Base-by-base conservation (phyloP, 192 early-diverging fungal species). In the Podila horticola region DNA sequence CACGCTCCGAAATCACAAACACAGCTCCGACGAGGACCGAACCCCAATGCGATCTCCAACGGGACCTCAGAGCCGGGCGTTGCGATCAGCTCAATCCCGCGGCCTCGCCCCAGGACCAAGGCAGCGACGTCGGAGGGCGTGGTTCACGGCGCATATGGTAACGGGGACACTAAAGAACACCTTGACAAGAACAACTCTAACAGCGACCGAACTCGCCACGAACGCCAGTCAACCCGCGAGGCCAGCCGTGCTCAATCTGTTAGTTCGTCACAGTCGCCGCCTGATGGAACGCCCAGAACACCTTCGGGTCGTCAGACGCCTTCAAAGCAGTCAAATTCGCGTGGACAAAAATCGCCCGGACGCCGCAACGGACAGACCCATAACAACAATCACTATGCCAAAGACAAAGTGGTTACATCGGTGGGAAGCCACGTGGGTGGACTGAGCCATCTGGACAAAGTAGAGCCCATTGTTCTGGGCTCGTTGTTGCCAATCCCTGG, bases 311-410 rank as follows among this genome's bases (percentile, higher is more conserved):
- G 45, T 15, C 33, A 57, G 9, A 33, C 33, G 36, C 38, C 20
- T 28, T 19, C 63, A 22, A 59, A 28, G 29, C 52, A 57, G 24
- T 17, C 28, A 45, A 69, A 60, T 19, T 51, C 67, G 12, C 74
- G 74, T 28, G 50, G 58, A 31, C 69, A 67, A 33, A 51, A 52
- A 64, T 79, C 75, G 5, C 75, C 75, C 24, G 75, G 75, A 29
- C 69, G 75, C 31, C 64, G 70, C 55, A 52, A 52, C n/a, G 50
- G 50, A 52, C 50, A 52, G 8, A n/a, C 17, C 20, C 50, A 52
- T 52, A 15, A 52, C 2, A 19, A 60, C 5, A 60, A 13, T 5
- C 58, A 60, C 26, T 17, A 60, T 30, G 24, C n/a, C 29, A 24
- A 60, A 19, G 22, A 60, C 4, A 24, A 60, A 30, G 58, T 24